Conservation (phyloP, 2,329 filamentous ascomycete genomes). For the Colletotrichum paranaense region DNA sequence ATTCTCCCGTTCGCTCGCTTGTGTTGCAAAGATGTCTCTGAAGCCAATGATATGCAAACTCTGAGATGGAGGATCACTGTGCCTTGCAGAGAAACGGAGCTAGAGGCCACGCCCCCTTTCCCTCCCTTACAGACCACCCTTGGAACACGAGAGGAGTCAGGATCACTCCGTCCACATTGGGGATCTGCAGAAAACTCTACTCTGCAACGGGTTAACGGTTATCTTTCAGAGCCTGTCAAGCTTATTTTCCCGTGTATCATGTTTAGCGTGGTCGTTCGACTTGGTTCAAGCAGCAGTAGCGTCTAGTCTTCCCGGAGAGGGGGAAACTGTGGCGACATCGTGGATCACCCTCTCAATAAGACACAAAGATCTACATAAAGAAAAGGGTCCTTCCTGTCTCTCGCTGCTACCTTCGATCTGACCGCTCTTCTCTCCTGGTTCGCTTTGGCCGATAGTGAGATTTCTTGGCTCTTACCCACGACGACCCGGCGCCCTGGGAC, state of each 20-base stretch:
- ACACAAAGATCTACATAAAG: conserved; percentile 16
- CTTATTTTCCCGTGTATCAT: conserved; percentile 23
- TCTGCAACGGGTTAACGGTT: neutral
- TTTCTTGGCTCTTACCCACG: conserved; percentile 14
- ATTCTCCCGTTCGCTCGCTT: conserved; percentile 17
- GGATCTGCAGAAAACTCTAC: conserved; percentile 17
- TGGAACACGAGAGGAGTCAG: conserved; percentile 26
- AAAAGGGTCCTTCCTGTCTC: neutral
- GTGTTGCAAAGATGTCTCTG: neutral
- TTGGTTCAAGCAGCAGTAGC: neutral
- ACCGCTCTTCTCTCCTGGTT: conserved; percentile 13
- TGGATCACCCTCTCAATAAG: neutral
- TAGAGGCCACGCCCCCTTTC: neutral
- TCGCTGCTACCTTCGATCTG: neutral
- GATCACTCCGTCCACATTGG: conserved; percentile 16
- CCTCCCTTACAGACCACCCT: neutral
- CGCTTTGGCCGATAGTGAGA: neutral
- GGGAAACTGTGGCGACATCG: conserved; percentile 17
- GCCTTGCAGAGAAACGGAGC: neutral
- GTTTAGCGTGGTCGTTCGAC: conserved; percentile 20
- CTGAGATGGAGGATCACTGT: neutral
- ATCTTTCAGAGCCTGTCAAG: conserved; percentile 18
- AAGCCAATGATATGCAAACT: conserved; percentile 11
- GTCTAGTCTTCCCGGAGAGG: conserved; percentile 4
- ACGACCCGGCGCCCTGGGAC: conserved; percentile 16